Evolutionary conservation across 768 basidiomycete genomes (phyloP), one percentile per base, ranked within the genome.

Genomic region (Suillus paluster): DNA sequence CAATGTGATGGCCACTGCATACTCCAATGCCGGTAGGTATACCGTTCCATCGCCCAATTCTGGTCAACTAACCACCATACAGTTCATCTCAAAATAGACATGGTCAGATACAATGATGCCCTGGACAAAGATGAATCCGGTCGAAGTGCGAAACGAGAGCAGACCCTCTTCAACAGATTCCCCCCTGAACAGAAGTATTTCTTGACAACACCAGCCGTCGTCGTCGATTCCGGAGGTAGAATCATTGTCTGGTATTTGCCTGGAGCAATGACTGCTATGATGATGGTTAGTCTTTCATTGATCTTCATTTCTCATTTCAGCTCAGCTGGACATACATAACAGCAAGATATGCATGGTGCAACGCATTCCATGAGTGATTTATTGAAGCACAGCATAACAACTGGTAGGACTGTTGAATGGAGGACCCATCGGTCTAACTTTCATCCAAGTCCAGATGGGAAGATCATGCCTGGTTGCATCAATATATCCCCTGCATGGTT

Each of bases 401-500:
- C 50, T 10, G 10, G 30, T 10, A 52, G 33, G 30, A 11, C 3
- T 2, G 0, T 30, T 33, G 5, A 52, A 33, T 52, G 50, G 50
- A 33, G 50, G 50, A 52, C 50, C 19, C 2, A 52, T 30, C 2
- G 12, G 19, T 52, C 19, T 1, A 52, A 52, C 19, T 33, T 52
- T 11, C 19, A 52, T n/a, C 11, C 50, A 12, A 52, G 50, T 52
- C 30, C 11, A 2, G 50, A 52, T 33, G 30, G 30, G 11, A 52
- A n/a, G 30, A 9, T 52, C 50, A 34, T 30, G 10, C 30, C 50
- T 1, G 6, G 50, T 33, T 52, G 50, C 5, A 52, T 52, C 50
- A 50, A 50, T n/a, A 50, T 50, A 50, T 50, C 49, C 4, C 49
- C 49, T 4, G 27, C 49, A 33, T 50, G 50, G 50, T 52, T 52